Evolutionary conservation across 1,139 yeast species (phyloP), one percentile per base, ranked within the genome.

Genomic region (Hemisphaericaspora lyxosophila): DNA sequence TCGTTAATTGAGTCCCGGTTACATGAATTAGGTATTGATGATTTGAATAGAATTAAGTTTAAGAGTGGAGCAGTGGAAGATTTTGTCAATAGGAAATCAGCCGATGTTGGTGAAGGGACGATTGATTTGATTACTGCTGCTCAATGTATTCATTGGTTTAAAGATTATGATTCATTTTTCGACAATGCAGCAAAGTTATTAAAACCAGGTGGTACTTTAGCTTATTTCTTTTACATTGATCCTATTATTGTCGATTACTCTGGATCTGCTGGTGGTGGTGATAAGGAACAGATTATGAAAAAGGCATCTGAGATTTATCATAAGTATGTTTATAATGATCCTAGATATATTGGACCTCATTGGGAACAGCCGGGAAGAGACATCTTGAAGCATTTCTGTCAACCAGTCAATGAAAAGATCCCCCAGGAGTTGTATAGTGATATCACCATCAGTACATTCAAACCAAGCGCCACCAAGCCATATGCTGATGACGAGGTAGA

Each of bases 301-400:
- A 50, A 41, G 35, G 64, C 65, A 2, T 44, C 48, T 23, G 48
- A 55, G 9, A 44, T 64, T 18, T 68, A 69, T 47, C 37, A 46
- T 40, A 57, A 64, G 38, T 67, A 59, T 40, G 60, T 57, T n/a
- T 70, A 70, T 43, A 59, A 61, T 17, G 70, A 68, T 40, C 61
- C 64, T 1, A 38, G 47, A n/a, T 53, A 43, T 17, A 51, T 70
- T 14, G 76, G 77, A 0, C 71, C 71, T 1, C 56, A 62, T 45
- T 69, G 75, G 74, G 73, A 69, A 44, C 70, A 67, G 41, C 77
- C 77, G 1, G 77, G 77, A 3, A 50, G 75, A 36, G 34, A 43
- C 8, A 62, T 67, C 23, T 49, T 70, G 36, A 59, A 58, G 40
- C 42, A 62, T 30, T 49, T 45, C 38, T 61, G 60, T 41, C 43